Evolutionary conservation across 306 rosid genomes (phyloP).

Genomic region (Medicago ruthenica): DNA sequence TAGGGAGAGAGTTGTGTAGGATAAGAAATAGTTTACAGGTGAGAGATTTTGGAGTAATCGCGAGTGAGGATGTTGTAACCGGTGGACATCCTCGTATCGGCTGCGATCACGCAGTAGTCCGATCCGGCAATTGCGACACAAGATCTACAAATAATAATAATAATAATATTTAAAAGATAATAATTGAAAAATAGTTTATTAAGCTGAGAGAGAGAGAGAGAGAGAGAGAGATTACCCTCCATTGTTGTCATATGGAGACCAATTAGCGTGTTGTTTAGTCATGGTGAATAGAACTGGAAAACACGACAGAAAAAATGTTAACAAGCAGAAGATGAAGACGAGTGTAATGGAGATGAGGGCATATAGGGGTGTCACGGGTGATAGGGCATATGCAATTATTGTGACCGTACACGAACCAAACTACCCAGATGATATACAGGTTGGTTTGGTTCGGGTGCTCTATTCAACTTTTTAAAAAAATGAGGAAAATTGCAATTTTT

Average conservation of each 20-base stretch:
- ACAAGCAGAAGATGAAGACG: background rate
- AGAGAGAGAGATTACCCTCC: constrained; percentile 21
- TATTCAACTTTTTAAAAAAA: too few species aligned
- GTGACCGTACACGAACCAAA: background rate
- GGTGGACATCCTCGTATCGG: constrained; percentile 16
- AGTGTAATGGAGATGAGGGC: background rate
- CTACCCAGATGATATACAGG: background rate
- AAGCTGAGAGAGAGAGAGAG: background rate
- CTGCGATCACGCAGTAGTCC: constrained; percentile 15
- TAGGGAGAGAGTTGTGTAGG: background rate
- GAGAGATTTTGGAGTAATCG: constrained; percentile 11
- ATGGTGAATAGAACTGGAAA: constrained; percentile 45
- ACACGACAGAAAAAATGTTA: background rate
- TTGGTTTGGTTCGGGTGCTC: background rate
- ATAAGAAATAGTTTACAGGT: background rate
- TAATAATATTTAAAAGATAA: background rate
- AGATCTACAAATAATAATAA: background rate
- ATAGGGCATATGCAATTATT: too few species aligned
- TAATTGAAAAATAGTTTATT: background rate
- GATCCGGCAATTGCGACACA: constrained; percentile 20
- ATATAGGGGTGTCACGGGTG: background rate
- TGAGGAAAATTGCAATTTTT: background rate
- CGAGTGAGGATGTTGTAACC: constrained; percentile 20
- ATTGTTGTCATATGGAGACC: constrained; percentile 28
- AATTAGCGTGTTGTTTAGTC: constrained; percentile 73